Evolutionary conservation across 192 early-diverging fungal species (phyloP).

Genomic region (Kappamyces sp.): DNA sequence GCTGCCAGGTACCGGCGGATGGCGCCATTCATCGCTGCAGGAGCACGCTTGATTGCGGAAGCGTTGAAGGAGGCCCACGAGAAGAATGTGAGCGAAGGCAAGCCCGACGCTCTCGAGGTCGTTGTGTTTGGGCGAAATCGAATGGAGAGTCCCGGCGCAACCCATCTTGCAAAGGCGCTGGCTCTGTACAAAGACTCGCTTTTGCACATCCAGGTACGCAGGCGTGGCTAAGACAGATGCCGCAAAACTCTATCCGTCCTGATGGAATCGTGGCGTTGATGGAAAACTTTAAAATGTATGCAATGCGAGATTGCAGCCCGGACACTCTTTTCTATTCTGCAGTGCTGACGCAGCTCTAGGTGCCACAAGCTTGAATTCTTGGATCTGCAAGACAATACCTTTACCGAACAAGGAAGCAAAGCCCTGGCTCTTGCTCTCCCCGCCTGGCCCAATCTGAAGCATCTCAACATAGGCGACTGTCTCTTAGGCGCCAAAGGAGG

Average conservation of each 20-base stretch:
- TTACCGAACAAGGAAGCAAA: constrained; percentile 71
- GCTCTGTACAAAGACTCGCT: constrained; percentile 67
- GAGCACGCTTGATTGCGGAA: constrained; percentile 63
- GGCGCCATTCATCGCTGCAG: too few species aligned
- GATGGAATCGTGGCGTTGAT: constrained; percentile 81
- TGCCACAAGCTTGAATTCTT: constrained; percentile 66
- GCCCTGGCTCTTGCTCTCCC: constrained; percentile 73
- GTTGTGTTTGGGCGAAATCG: constrained; percentile 91
- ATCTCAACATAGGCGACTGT: constrained; percentile 88
- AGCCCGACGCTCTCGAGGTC: constrained; percentile 63
- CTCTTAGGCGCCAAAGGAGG: constrained; percentile 73
- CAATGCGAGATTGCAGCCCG: background rate
- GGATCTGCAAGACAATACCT: constrained; percentile 97
- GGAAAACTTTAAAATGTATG: constrained; percentile 44
- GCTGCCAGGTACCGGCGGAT: too few species aligned
- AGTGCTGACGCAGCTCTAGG: background rate
- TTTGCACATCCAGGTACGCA: constrained; percentile 54
- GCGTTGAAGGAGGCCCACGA: constrained; percentile 74
- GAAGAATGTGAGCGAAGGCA: constrained; percentile 58
- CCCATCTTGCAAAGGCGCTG: constrained; percentile 75
- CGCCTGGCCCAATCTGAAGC: constrained; percentile 70
- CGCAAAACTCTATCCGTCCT: constrained; percentile 95
- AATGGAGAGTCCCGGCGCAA: constrained; percentile 76
- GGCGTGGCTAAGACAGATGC: constrained; percentile 45
- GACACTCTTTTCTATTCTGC: background rate